phyloP scores from a whole-genome alignment of 148 eudicot species.

The Cornus florida region DNA sequence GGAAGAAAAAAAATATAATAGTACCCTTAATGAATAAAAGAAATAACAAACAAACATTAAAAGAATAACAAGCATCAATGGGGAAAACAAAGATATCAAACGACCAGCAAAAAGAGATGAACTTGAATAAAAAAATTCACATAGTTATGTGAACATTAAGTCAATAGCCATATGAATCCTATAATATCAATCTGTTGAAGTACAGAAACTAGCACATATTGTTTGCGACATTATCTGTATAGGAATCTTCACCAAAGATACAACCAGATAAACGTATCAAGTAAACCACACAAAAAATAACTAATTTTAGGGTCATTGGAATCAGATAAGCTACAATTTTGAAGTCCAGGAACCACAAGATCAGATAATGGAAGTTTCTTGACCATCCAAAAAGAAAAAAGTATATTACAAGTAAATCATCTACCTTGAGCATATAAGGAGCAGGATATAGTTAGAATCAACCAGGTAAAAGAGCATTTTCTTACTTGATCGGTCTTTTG shows the following conservation, averaged over 20 bases:
- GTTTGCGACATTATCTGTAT: not conserved
- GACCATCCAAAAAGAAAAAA: not conserved
- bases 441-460: not conserved
- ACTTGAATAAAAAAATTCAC: too few species aligned
- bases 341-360: not conserved
- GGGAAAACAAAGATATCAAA: too few species aligned
- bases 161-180: not conserved
- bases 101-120: too few species aligned
- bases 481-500: constrained; percentile 68
- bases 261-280: not conserved
- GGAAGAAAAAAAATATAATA: too few species aligned
- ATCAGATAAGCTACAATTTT: not conserved
- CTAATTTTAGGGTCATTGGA: not conserved
- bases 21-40: too few species aligned
- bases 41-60: too few species aligned
- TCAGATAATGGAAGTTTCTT: not conserved
- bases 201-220: not conserved
- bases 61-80: too few species aligned
- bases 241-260: not conserved
- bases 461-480: not conserved
- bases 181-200: not conserved
- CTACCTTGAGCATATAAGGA: not conserved
- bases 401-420: not conserved
- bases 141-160: not conserved
- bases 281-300: not conserved